These are phyloP conservation scores for Citrus trifoliata DNA, from an alignment of 345 rosid species.

Conservation along the genomic window DNA sequence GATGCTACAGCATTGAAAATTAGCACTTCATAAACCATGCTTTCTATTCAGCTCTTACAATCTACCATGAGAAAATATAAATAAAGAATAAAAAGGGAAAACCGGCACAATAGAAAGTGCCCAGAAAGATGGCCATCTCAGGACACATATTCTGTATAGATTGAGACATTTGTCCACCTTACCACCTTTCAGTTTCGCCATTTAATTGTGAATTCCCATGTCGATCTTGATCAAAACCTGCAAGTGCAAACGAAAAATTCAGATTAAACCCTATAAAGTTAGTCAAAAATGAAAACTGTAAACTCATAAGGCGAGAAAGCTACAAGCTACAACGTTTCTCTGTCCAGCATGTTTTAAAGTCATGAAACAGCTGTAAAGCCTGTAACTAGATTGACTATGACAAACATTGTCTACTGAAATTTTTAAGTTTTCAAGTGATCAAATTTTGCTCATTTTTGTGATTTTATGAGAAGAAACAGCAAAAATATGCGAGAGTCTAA, in stretches of 20 bases:
- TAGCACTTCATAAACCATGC: background rate
- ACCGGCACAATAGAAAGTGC: background rate
- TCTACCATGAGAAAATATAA: background rate
- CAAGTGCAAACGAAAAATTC: constrained; percentile 20
- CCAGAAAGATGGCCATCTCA: background rate
- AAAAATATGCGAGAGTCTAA: background rate
- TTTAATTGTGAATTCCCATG: background rate
- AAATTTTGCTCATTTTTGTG: background rate
- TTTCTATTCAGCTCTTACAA: background rate
- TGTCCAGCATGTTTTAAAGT: constrained; percentile 33
- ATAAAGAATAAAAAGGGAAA: background rate
- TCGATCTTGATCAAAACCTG: background rate
- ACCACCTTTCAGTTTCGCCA: background rate
- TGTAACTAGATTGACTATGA: background rate
- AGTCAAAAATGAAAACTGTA: constrained; percentile 38
- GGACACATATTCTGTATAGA: background rate
- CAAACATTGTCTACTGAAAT: background rate
- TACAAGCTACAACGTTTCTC: constrained; percentile 15
- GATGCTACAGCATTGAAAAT: background rate
- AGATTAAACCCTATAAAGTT: constrained; percentile 39
- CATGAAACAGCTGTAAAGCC: constrained; percentile 27
- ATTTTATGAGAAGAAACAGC: background rate
- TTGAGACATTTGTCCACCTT: background rate
- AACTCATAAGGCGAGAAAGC: constrained; percentile 24
- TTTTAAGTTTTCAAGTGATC: background rate